A percentile compares a stretch with the other conserved stretches of the same genome.
Evolutionary conservation across 2,329 filamentous ascomycete species (phyloP).

Genomic region (Ophiosphaerella narmari): DNA sequence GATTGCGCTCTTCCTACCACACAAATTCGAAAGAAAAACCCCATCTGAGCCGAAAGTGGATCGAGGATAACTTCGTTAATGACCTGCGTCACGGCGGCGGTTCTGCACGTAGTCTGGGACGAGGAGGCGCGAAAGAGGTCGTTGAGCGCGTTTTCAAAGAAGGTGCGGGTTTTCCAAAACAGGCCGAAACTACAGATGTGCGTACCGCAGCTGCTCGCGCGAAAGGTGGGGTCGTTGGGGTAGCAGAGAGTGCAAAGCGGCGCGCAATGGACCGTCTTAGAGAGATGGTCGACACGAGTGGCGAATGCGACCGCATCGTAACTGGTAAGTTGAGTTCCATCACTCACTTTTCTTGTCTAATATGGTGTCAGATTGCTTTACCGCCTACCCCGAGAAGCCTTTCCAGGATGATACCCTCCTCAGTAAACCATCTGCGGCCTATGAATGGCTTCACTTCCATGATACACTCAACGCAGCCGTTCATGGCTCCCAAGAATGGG

Average conservation of each 20-base stretch:
- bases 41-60: constrained; percentile 73
- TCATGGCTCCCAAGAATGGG: constrained; percentile 88
- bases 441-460: constrained; percentile 96
- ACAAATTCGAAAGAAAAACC: constrained; percentile 44
- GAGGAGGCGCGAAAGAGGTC: constrained; percentile 74
- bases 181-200: constrained; percentile 54
- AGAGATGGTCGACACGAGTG: constrained; percentile 78
- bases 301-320: constrained; percentile 77
- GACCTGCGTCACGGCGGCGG: constrained; percentile 73
- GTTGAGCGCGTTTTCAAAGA: constrained; percentile 79
- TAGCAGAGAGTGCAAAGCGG: constrained; percentile 74
- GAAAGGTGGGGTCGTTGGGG: constrained; percentile 59
- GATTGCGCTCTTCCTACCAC: constrained; percentile 58
- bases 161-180: constrained; percentile 75
- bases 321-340: constrained; percentile 49
- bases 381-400: constrained; percentile 81
- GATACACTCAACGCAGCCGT: constrained; percentile 79
- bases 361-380: constrained; percentile 68
- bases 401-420: constrained; percentile 94
- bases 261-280: constrained; percentile 72
- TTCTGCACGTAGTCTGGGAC: constrained; percentile 71
- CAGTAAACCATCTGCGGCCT: constrained; percentile 82
- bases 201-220: constrained; percentile 59
- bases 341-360: constrained; percentile 9
- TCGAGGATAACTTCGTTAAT: constrained; percentile 71